These are phyloP conservation scores for Lasiosphaeria hispida DNA, from an alignment of 495 filamentous ascomycete genomes.

Conservation along the genomic window DNA sequence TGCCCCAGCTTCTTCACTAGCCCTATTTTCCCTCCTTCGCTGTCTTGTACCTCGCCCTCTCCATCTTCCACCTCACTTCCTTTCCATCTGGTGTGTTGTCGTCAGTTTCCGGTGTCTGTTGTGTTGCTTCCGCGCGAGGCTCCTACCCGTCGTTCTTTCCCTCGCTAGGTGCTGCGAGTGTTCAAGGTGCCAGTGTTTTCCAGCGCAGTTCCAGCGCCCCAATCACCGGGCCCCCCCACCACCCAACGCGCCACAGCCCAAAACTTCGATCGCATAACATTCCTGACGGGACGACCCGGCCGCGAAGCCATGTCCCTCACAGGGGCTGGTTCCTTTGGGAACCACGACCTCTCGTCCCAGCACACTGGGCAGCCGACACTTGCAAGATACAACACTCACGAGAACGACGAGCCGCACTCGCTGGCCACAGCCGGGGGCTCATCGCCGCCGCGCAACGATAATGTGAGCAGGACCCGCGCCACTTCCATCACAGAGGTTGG, in stretches of 20 bases:
- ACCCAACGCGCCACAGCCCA: background rate
- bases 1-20: background rate
- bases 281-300: conserved; percentile 4
- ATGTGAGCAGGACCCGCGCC: conserved; percentile 29
- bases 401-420: conserved; percentile 15
- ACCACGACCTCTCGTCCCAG: conserved; percentile 46
- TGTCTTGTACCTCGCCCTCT: background rate
- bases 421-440: conserved; percentile 9
- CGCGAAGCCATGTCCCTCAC: conserved; percentile 39
- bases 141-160: background rate
- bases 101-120: background rate
- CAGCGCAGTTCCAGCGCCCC: background rate
- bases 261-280: background rate
- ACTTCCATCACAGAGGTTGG: conserved; percentile 37
- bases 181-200: background rate
- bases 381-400: conserved; percentile 24
- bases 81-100: background rate
- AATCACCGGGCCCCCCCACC: background rate
- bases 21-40: background rate
- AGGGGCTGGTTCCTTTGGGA: conserved; percentile 41
- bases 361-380: conserved; percentile 25
- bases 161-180: background rate
- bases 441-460: conserved; percentile 24
- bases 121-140: background rate
- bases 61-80: background rate